These are phyloP conservation scores for Cryptococcus sp. DNA, from an alignment of 1,284 basidiomycete genomes.

Conservation along the genomic window DNA sequence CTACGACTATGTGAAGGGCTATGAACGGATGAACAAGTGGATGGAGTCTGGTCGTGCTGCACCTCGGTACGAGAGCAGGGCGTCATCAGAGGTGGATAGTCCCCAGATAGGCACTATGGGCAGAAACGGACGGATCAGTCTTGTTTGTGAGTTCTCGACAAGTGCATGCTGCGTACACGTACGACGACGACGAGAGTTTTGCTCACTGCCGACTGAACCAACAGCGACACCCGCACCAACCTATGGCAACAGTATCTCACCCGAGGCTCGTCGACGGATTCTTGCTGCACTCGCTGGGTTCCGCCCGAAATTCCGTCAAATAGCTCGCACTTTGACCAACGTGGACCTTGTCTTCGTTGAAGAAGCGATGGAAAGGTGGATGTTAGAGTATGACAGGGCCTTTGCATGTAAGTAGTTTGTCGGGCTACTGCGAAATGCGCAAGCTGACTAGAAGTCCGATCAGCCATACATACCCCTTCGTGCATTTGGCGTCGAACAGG, in stretches of 20 bases:
- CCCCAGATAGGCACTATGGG: slow-evolving; percentile 11
- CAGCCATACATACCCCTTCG: slow-evolving; percentile 90
- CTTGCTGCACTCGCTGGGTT: slow-evolving; percentile 70
- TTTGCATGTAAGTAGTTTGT: slow-evolving; percentile 63
- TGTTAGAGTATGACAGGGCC: slow-evolving; percentile 94
- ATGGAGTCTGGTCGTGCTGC: slow-evolving; percentile 68
- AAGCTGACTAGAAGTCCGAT: too few species aligned
- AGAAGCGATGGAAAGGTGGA: slow-evolving; percentile 91
- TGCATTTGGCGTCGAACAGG: slow-evolving; percentile 96
- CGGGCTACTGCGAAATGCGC: too few species aligned
- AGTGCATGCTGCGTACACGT: neutral
- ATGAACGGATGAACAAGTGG: slow-evolving; percentile 84
- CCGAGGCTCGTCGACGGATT: slow-evolving; percentile 85
- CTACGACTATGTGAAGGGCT: slow-evolving; percentile 95
- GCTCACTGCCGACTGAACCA: neutral
- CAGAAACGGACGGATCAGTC: slow-evolving; percentile 8
- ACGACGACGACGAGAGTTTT: neutral
- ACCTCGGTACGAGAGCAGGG: slow-evolving; percentile 43
- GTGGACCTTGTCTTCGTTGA: slow-evolving; percentile 98
- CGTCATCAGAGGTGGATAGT: slow-evolving; percentile 23
- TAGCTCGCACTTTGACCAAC: slow-evolving; percentile 85
- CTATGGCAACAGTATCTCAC: slow-evolving; percentile 60
- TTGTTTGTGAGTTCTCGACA: slow-evolving; percentile 10
- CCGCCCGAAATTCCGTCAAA: slow-evolving; percentile 87
- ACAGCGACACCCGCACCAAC: slow-evolving; percentile 22